Evolutionary conservation across 1,139 yeast species (phyloP), one percentile per base, ranked within the genome.

Genomic region (Tardiomyces blankii): DNA sequence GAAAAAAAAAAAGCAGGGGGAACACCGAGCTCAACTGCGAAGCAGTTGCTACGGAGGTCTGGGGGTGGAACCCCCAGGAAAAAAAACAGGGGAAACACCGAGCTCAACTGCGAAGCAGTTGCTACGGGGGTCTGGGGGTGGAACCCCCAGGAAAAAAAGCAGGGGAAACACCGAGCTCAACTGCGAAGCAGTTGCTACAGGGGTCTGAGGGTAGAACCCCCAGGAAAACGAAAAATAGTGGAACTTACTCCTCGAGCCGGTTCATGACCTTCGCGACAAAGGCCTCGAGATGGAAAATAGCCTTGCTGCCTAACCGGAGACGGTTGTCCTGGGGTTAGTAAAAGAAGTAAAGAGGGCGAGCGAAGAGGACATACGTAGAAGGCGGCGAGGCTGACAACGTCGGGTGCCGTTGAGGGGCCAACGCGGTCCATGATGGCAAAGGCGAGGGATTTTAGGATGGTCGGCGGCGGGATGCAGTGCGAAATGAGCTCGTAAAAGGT

Each of bases 241-340:
- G 7, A 7, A 42, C 11, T 41, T n/a, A 9, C 23, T 57, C 58
- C 53, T 74, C 79, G 42, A 78, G 57, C 5, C 72, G 70, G 40
- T 82, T 79, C 97, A 91, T 91, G 2, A 80, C 78, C 59, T 77
- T 82, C 1, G 97, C 96, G 16, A 85, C 77, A 62, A 87, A 91
- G 1, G 97, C 98, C 66, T 91, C 99, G 49, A 91, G 68, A 63
- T 91, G 99, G 65, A 87, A 91, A 14, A 91, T 91, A 41, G 91
- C 84, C 63, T 91, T 91, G 52, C 76, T 77, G 1, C 98, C 98
- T 50, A 85, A 69, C 51, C 91, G 77, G 50, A 91, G 70, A 48
- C 99, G 75, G 59, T 91, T 96, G 59, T 91, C 97, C 32, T 28
- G 32, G 25, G 4, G 32, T 28, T 28, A 28, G 49, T 49, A 47